phyloP scores from a whole-genome alignment of 441 rosid genomes.

The Euphorbia corollata region DNA sequence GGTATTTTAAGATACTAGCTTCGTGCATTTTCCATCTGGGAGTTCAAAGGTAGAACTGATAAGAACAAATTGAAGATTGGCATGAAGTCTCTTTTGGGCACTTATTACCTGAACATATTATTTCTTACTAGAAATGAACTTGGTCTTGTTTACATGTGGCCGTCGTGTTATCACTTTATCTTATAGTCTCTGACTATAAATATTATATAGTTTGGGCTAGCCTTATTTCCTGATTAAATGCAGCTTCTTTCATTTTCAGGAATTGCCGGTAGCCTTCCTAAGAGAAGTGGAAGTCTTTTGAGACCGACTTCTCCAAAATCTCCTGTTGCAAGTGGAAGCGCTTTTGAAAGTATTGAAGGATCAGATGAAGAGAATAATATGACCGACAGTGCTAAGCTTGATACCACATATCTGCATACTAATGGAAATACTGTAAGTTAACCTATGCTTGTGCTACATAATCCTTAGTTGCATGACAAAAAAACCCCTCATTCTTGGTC shows the following conservation, averaged over 20 bases:
- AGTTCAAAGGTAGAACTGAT: background rate
- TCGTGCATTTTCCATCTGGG: too few species aligned
- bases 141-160: background rate
- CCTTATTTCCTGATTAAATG: conserved; percentile 2
- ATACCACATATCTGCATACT: conserved; percentile 50
- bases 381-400: conserved; percentile 53
- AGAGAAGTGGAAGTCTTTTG: conserved; percentile 53
- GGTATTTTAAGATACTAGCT: too few species aligned
- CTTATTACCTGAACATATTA: background rate
- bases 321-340: conserved; percentile 85
- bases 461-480: background rate
- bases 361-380: conserved; percentile 86
- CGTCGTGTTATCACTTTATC: too few species aligned
- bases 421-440: conserved; percentile 76
- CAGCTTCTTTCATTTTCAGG: conserved; percentile 33
- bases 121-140: background rate
- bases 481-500: background rate
- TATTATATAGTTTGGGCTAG: background rate
- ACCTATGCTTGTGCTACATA: conserved; percentile 11
- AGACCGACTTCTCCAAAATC: conserved; percentile 90
- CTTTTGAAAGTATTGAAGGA: conserved; percentile 80
- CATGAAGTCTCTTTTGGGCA: background rate
- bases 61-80: background rate
- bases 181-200: background rate
- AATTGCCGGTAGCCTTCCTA: conserved; percentile 51